Evolutionary conservation across 768 basidiomycete species (phyloP), one percentile per base, ranked within the genome.

Genomic region (Russula sp.): DNA sequence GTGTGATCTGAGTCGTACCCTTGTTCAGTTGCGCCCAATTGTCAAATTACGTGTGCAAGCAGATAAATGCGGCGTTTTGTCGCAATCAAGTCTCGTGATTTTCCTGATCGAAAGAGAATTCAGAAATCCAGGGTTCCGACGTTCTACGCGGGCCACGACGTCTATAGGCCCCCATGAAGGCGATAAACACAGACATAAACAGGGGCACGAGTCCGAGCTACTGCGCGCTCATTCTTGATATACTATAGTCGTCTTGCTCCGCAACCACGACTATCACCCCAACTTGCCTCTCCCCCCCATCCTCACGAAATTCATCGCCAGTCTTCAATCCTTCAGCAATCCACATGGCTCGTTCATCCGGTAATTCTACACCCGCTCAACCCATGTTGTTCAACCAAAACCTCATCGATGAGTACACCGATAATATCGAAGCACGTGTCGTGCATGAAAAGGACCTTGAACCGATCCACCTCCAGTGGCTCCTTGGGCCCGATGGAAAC

Each of bases 351-450:
- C 38, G 26, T n/a, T 48, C 55, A 13, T 20, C 46, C 3, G 18
- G 9, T 13, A 42, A 46, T 3, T 34, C 42, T n/a, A 24, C 18
- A 14, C 28, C 34, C 16, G 1, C 51, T 5, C 18, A 28, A n/a
- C 10, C 53, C 1, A 10, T 22, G 2, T 14, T 30, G 2, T 64
- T 69, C 51, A 44, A 68, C 11, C 74, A 74, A 64, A 67, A 70
- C 24, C 57, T 72, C 22, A 57, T 79, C 16, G 75, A 77, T 46
- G 67, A 67, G 22, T 32, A 49, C 7, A 56, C 66, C 18, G 69
- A 69, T 0, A 60, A 62, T 10, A 70, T 72, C 53, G 16, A 69
- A 40, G 60, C 75, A 1, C 32, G 64, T 53, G 62, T 67, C 22
- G 44, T 73, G 8, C 52, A 70, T 1, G 71, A 73, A 61, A 70